These are phyloP conservation scores for Apiotrichum brassicae DNA, from an alignment of 1,284 basidiomycete species.

Conservation along the genomic window DNA sequence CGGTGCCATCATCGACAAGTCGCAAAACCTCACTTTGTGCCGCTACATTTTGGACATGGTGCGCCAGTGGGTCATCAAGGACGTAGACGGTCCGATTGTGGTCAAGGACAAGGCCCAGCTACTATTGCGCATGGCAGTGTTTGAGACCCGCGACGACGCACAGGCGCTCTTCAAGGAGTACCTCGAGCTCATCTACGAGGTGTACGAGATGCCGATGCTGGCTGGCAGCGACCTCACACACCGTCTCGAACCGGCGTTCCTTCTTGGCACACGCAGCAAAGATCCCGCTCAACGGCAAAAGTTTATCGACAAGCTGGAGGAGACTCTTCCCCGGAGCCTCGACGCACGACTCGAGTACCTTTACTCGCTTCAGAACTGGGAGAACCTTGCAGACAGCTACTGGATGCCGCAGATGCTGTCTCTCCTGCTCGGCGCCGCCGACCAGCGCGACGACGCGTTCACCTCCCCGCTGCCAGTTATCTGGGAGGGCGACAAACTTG, in stretches of 20 bases:
- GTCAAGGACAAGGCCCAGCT: constrained; percentile 94
- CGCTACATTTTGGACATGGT: constrained; percentile 81
- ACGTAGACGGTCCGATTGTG: constrained; percentile 65
- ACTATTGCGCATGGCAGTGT: constrained; percentile 82
- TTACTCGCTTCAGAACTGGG: constrained; percentile 93
- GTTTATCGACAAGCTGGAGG: constrained; percentile 87
- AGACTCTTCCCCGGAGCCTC: constrained; percentile 76
- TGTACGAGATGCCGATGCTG: constrained; percentile 81
- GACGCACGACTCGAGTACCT: constrained; percentile 82
- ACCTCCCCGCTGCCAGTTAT: constrained; percentile 16
- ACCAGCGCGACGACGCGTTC: constrained; percentile 53
- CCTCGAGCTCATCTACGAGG: constrained; percentile 84
- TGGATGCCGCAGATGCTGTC: constrained; percentile 93
- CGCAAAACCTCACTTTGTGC: constrained; percentile 74
- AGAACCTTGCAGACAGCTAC: constrained; percentile 82
- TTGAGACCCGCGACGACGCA: constrained; percentile 71
- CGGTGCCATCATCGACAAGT: constrained; percentile 82
- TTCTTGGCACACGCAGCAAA: constrained; percentile 81
- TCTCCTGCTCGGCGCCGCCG: constrained; percentile 77
- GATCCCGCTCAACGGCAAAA: constrained; percentile 73
- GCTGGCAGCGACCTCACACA: constrained; percentile 90
- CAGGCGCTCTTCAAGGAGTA: constrained; percentile 80
- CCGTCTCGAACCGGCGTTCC: constrained; percentile 85
- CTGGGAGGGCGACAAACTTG: constrained; percentile 22
- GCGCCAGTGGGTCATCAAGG: constrained; percentile 80